Percentiles rank a stretch among this genome's conserved stretches.
These are phyloP conservation scores for Botryobasidium botryosum DNA, from an alignment of 768 basidiomycete genomes.

Conservation along the genomic window DNA sequence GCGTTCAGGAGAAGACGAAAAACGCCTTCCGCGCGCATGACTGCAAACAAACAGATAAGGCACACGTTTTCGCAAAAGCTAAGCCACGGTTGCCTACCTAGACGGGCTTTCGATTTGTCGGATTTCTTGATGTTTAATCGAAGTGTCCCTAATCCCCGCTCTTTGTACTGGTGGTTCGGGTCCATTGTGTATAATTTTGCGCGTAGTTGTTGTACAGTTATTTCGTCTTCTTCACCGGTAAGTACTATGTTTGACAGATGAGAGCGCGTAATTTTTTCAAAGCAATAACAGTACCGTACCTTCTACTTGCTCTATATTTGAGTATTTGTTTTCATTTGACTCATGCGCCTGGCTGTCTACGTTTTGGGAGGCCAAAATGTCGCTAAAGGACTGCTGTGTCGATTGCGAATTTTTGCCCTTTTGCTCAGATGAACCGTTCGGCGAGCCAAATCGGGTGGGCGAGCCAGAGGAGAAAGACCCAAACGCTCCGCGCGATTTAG, in stretches of 20 bases:
- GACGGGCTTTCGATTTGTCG: conserved; percentile 18
- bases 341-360: conserved; percentile 12
- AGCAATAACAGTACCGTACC: conserved; percentile 15
- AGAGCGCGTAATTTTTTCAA: neutral
- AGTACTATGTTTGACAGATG: conserved; percentile 13
- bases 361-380: conserved; percentile 3
- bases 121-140: conserved; percentile 19
- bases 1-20: conserved; percentile 24
- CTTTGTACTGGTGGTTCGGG: conserved; percentile 20
- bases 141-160: conserved; percentile 21
- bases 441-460: neutral
- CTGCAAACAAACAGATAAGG: conserved; percentile 12
- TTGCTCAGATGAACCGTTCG: neutral
- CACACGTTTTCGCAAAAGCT: neutral
- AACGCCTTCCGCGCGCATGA: conserved; percentile 26
- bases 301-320: conserved; percentile 21
- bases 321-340: conserved; percentile 15
- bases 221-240: conserved; percentile 26
- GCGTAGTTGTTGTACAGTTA: conserved; percentile 20
- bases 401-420: neutral
- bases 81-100: conserved; percentile 16
- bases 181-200: conserved; percentile 22
- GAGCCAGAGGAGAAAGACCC: neutral
- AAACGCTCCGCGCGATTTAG: neutral
- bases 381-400: neutral